Evolutionary conservation across 768 basidiomycete genomes (phyloP).

Genomic region (Imleria badia): DNA sequence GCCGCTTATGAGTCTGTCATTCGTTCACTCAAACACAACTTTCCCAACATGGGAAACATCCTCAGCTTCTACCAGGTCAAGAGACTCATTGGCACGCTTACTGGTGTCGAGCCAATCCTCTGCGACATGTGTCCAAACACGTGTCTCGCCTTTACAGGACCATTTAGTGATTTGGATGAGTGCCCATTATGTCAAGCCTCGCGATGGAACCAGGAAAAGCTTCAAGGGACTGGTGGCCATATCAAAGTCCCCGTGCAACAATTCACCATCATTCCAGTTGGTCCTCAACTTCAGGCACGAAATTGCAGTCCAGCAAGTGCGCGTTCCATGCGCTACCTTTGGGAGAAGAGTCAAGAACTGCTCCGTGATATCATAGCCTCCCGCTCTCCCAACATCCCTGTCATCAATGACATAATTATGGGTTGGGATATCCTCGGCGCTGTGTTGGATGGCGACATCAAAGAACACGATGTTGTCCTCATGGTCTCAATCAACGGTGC

Average conservation of each 20-base stretch:
- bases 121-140: conserved; percentile 45
- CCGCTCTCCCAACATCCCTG: not conserved
- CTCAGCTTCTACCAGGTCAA: conserved; percentile 6
- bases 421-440: not conserved
- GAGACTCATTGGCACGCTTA: not conserved
- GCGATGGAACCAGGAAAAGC: conserved; percentile 21
- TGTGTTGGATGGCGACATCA: not conserved
- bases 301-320: conserved; percentile 21
- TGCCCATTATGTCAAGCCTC: conserved; percentile 36
- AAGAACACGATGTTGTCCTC: not conserved
- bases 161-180: conserved; percentile 24
- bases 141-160: conserved; percentile 42
- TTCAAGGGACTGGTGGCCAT: not conserved
- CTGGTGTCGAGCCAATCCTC: conserved; percentile 34
- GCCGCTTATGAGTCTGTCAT: not conserved
- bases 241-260: conserved; percentile 31
- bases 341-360: not conserved
- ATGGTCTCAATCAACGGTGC: too few species aligned
- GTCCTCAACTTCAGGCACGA: too few species aligned
- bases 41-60: not conserved
- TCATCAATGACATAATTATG: not conserved
- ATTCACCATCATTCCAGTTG: conserved; percentile 39
- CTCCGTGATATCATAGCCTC: not conserved
- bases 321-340: conserved; percentile 26
- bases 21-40: not conserved